Conservation (phyloP, 2,329 filamentous ascomycete species). For the Conoideocrella luteorostrata region DNA sequence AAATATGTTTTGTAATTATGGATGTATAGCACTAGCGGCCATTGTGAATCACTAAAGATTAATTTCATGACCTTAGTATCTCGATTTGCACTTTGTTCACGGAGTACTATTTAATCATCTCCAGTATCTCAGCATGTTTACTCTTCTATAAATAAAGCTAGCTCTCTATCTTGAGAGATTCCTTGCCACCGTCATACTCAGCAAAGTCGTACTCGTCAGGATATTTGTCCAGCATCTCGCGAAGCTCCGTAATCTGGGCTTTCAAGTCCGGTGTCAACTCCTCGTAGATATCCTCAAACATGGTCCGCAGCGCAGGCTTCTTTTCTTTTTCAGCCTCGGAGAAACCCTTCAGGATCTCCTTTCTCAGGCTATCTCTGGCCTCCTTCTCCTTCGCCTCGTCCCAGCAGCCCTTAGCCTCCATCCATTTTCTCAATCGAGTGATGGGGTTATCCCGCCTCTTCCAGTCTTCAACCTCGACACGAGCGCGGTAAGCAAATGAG, state of each 20-base stretch:
- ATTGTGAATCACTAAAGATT: too few relatives aligned
- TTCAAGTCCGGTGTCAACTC: slow-evolving; percentile 72
- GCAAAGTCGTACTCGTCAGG: slow-evolving; percentile 85
- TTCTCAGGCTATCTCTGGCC: slow-evolving; percentile 57
- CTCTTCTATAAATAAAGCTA: neutral
- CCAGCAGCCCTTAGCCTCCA: slow-evolving; percentile 80
- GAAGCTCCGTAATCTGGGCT: slow-evolving; percentile 66
- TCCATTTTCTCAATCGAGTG: slow-evolving; percentile 78
- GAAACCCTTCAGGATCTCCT: slow-evolving; percentile 78
- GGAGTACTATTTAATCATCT: too few relatives aligned
- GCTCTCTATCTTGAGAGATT: slow-evolving; percentile 44
- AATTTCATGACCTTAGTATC: too few relatives aligned
- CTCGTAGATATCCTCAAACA: slow-evolving; percentile 90
- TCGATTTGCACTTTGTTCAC: too few relatives aligned
- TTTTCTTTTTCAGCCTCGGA: slow-evolving; percentile 74
- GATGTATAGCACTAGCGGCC: too few relatives aligned
- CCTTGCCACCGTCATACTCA: slow-evolving; percentile 67
- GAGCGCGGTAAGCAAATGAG: slow-evolving; percentile 89
- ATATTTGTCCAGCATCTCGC: slow-evolving; percentile 73
- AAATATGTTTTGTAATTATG: too few relatives aligned
- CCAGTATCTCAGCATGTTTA: too few relatives aligned
- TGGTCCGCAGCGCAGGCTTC: slow-evolving; percentile 62
- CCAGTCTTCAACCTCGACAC: slow-evolving; percentile 93
- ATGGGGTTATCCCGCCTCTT: slow-evolving; percentile 87
- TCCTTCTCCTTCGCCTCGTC: slow-evolving; percentile 76